A percentile compares a stretch with the other conserved stretches of the same genome.
Conservation (phyloP, 805 yeast genomes). For the Saturnispora gosingensis region DNA sequence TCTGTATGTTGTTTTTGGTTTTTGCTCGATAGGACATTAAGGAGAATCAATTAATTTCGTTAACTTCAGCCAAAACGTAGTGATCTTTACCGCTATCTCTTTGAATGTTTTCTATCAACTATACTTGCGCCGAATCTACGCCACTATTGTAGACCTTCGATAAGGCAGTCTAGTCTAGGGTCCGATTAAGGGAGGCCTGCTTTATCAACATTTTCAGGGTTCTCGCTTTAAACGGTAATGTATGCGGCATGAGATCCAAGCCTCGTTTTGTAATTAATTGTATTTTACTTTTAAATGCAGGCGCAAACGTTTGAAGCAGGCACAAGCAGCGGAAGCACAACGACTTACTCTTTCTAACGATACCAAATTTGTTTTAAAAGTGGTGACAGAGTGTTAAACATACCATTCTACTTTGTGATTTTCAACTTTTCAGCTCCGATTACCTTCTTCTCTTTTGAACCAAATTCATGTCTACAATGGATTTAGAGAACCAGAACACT, state of each 20-base stretch:
- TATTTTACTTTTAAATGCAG: neutral
- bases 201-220: neutral
- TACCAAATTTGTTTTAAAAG: neutral
- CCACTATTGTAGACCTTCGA: neutral
- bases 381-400: neutral
- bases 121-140: neutral
- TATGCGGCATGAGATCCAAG: neutral
- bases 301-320: neutral
- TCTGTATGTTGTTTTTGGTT: too few relatives aligned
- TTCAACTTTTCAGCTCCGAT: neutral
- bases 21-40: too few relatives aligned
- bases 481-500: conserved; percentile 10
- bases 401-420: neutral
- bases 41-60: too few relatives aligned
- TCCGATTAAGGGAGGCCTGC: neutral
- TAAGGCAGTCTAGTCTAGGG: neutral
- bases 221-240: neutral
- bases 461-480: conserved; percentile 4
- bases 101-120: neutral
- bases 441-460: neutral
- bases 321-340: neutral
- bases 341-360: neutral
- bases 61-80: neutral
- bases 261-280: conserved; percentile 1
- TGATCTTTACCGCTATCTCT: too few relatives aligned